Evolutionary conservation across 768 basidiomycete species (phyloP).

Genomic region (Serendipita sp.): DNA sequence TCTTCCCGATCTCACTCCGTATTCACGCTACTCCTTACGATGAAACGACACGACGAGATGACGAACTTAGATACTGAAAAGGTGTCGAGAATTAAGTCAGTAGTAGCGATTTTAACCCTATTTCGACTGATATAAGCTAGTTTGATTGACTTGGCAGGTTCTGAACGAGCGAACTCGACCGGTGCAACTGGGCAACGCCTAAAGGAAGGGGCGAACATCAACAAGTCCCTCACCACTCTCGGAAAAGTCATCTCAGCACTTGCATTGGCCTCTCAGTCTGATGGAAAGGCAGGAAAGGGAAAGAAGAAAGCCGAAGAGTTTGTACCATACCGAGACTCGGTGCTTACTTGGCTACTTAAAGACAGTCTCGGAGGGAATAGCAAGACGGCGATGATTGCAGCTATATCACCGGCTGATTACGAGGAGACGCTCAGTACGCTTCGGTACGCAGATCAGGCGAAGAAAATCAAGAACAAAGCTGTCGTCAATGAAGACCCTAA

Average conservation of each 20-base stretch:
- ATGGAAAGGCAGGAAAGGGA: constrained; percentile 38
- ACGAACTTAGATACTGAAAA: constrained; percentile 93
- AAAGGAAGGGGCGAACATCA: constrained; percentile 98
- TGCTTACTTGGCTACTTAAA: constrained; percentile 95
- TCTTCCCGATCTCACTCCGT: constrained; percentile 97
- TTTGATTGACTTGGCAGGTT: constrained; percentile 91
- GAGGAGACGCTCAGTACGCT: constrained; percentile 94
- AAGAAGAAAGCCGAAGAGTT: constrained; percentile 88
- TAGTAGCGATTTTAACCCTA: constrained; percentile 5
- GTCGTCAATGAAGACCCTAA: constrained; percentile 99
- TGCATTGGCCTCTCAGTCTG: constrained; percentile 47
- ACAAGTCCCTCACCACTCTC: constrained; percentile 93
- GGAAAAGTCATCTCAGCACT: constrained; percentile 95
- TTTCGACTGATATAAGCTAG: constrained; percentile 24
- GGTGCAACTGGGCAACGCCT: constrained; percentile 92
- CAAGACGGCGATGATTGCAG: constrained; percentile 99
- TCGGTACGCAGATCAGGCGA: constrained; percentile 95
- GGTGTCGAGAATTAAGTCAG: constrained; percentile 89
- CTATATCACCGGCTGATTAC: constrained; percentile 96
- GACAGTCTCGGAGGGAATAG: constrained; percentile 95
- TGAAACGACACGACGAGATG: constrained; percentile 70
- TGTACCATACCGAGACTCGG: constrained; percentile 94
- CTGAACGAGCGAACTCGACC: constrained; percentile 92
- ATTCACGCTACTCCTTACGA: constrained; percentile 86
- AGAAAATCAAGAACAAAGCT: constrained; percentile 99